phyloP scores from a whole-genome alignment of 1,284 basidiomycete genomes.

The Porogramme epimiltina region DNA sequence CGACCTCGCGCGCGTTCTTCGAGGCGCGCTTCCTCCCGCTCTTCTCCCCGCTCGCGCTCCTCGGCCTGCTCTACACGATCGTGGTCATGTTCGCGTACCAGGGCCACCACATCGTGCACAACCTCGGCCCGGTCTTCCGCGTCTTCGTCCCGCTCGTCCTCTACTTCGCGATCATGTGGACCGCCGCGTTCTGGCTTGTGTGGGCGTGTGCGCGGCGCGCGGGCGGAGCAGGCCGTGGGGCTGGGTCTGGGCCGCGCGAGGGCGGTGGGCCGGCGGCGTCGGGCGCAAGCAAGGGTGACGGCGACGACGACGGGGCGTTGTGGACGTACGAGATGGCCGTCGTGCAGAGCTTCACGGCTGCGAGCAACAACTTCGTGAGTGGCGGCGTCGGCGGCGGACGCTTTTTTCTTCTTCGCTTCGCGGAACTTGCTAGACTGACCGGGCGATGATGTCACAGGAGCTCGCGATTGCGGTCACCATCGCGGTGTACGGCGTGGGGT shows the following conservation, averaged over 20 bases:
- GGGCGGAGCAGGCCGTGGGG: neutral
- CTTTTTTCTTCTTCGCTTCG: no score
- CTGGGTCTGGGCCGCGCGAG: slow-evolving; percentile 10
- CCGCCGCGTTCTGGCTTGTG: slow-evolving; percentile 58
- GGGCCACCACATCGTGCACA: slow-evolving; percentile 58
- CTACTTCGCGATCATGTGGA: slow-evolving; percentile 85
- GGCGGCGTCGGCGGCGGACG: no score
- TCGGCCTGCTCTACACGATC: slow-evolving; percentile 79
- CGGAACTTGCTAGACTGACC: neutral
- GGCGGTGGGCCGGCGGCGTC: neutral
- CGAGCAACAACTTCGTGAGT: slow-evolving; percentile 57
- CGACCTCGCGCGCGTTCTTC: slow-evolving; percentile 53
- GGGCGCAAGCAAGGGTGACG: slow-evolving; percentile 17
- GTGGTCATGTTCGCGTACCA: slow-evolving; percentile 80
- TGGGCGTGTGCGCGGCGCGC: slow-evolving; percentile 41
- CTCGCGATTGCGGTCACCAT: slow-evolving; percentile 86
- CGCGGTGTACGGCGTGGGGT: slow-evolving; percentile 74
- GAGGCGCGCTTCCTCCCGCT: slow-evolving; percentile 62
- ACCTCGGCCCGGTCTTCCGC: slow-evolving; percentile 75
- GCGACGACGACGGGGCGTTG: slow-evolving; percentile 14
- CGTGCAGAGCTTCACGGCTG: slow-evolving; percentile 65
- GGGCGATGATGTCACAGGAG: slow-evolving; percentile 46
- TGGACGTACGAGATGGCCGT: slow-evolving; percentile 73
- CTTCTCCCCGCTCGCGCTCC: slow-evolving; percentile 72
- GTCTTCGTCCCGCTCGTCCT: slow-evolving; percentile 79